Evolutionary conservation across 2,329 filamentous ascomycete genomes (phyloP).

Genomic region (Trichophyton verrucosum): DNA sequence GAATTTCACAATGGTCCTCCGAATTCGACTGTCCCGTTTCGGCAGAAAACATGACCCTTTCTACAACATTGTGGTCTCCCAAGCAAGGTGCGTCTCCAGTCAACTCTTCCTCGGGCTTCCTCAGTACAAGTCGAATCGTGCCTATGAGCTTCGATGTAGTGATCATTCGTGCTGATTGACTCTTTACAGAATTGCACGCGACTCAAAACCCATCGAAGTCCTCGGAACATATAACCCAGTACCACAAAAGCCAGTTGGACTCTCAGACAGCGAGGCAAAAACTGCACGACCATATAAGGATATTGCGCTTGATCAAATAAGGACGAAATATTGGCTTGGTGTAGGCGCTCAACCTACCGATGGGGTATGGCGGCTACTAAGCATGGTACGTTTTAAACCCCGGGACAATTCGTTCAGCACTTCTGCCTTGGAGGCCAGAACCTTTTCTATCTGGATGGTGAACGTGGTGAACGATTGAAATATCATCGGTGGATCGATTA

Average conservation of each 20-base stretch:
- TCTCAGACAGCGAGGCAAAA: slow-evolving; percentile 35
- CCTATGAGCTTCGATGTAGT: neutral
- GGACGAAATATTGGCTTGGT: slow-evolving; percentile 91
- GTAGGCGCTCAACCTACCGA: slow-evolving; percentile 92
- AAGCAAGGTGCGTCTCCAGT: slow-evolving; percentile 55
- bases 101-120: neutral
- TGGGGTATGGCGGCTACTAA: slow-evolving; percentile 69
- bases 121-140: neutral
- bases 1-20: slow-evolving; percentile 63
- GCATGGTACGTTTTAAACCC: slow-evolving; percentile 12
- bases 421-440: too few relatives aligned
- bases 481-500: neutral
- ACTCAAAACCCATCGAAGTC: slow-evolving; percentile 84
- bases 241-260: slow-evolving; percentile 40
- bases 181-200: slow-evolving; percentile 59
- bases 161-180: neutral
- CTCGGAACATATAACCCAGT: slow-evolving; percentile 57
- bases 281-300: slow-evolving; percentile 72
- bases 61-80: slow-evolving; percentile 94
- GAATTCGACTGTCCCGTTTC: slow-evolving; percentile 87
- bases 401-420: neutral
- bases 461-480: neutral
- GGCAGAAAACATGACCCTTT: slow-evolving; percentile 78
- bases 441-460: too few relatives aligned
- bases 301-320: slow-evolving; percentile 66